Evolutionary conservation across 768 basidiomycete genomes (phyloP).

Genomic region (Trametes meyenii): DNA sequence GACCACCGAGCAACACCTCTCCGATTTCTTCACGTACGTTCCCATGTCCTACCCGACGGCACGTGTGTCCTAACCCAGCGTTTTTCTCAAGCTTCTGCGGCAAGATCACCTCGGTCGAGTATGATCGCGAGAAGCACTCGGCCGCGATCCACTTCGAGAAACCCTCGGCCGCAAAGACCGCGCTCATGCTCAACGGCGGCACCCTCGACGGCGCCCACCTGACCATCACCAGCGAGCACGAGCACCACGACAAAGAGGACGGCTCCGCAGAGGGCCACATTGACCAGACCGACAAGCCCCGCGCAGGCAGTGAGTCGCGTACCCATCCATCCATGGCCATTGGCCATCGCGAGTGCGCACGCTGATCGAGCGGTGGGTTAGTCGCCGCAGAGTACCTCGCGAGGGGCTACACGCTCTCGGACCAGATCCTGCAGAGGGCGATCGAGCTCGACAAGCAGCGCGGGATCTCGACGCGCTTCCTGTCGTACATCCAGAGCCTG

Average conservation of each 20-base stretch:
- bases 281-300: conserved; percentile 90
- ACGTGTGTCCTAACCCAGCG: conserved; percentile 6
- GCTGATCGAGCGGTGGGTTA: conserved; percentile 28
- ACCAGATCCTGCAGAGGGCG: conserved; percentile 72
- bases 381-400: conserved; percentile 96
- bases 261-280: conserved; percentile 46
- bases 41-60: neutral
- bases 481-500: conserved; percentile 73
- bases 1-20: conserved; percentile 68
- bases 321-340: neutral
- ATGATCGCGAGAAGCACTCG: conserved; percentile 45
- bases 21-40: conserved; percentile 81
- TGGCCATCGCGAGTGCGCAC: neutral
- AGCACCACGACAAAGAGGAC: conserved; percentile 58
- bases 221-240: conserved; percentile 68
- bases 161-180: conserved; percentile 80
- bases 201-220: conserved; percentile 73
- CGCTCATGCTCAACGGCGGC: conserved; percentile 81
- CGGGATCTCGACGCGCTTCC: conserved; percentile 87
- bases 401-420: conserved; percentile 81
- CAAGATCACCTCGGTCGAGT: conserved; percentile 74
- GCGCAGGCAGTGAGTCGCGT: conserved; percentile 68
- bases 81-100: conserved; percentile 74
- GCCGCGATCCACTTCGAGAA: conserved; percentile 89
- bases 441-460: conserved; percentile 82